phyloP scores from a whole-genome alignment of 306 rosid genomes.

The Corylus heterophylla region DNA sequence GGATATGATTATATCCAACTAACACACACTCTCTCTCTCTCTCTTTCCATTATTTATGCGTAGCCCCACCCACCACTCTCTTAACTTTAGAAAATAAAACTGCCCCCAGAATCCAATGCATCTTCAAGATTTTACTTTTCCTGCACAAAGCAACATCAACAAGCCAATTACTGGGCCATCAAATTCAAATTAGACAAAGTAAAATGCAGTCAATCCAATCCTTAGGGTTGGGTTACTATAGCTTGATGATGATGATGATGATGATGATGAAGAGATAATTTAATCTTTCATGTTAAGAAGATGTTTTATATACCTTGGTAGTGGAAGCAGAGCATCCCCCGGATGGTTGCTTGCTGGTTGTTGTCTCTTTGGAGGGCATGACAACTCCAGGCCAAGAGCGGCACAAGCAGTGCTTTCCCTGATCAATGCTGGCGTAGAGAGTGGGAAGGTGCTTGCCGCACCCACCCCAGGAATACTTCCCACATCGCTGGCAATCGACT shows the following conservation, averaged over 20 bases:
- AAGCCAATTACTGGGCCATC: not conserved
- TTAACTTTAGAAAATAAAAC: slow-evolving; percentile 15
- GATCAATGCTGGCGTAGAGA: slow-evolving; percentile 49
- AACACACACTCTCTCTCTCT: not conserved
- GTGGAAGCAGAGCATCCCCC: slow-evolving; percentile 6
- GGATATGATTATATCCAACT: slow-evolving; percentile 29
- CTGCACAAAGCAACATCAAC: slow-evolving; percentile 42
- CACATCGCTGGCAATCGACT: slow-evolving; percentile 51
- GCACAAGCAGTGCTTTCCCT: slow-evolving; percentile 71
- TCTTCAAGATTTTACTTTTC: slow-evolving; percentile 27
- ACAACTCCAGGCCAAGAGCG: slow-evolving; percentile 75
- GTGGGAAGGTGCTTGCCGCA: slow-evolving; percentile 53
- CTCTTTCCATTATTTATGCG: slow-evolving; percentile 13
- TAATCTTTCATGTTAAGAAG: too few species aligned
- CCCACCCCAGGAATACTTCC: slow-evolving; percentile 52
- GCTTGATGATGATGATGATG: too few species aligned
- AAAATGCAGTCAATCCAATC: not conserved
- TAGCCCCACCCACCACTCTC: slow-evolving; percentile 26
- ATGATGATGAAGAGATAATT: too few species aligned
- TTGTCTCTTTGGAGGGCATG: not conserved
- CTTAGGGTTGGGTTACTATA: too few species aligned
- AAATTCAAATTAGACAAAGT: not conserved
- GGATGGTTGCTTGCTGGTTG: slow-evolving; percentile 3
- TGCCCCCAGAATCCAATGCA: slow-evolving; percentile 30
- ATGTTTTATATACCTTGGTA: slow-evolving; percentile 1